Conservation (phyloP, 108 stramenopile genomes). For the Ochromonas danica region DNA sequence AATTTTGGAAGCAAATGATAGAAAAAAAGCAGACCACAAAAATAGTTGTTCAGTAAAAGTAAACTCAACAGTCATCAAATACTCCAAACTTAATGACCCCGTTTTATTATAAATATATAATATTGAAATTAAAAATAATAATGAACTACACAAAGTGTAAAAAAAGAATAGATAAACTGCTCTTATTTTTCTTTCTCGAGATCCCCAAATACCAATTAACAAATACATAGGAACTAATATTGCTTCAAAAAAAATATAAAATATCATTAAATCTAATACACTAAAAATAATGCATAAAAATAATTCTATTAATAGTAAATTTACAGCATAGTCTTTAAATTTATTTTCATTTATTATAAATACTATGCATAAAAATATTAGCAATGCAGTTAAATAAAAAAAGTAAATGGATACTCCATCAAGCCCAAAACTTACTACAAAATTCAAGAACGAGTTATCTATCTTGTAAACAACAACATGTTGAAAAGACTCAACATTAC, state of each 20-base stretch:
- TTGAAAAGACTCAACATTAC: constrained; percentile 19
- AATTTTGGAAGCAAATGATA: constrained; percentile 54
- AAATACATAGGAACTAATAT: constrained; percentile 29
- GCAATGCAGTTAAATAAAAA: constrained; percentile 20
- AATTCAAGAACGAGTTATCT: not conserved
- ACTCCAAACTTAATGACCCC: constrained; percentile 23
- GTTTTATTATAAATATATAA: constrained; percentile 21
- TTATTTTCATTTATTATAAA: not conserved
- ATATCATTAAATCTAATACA: constrained; percentile 23
- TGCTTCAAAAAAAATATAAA: constrained; percentile 32
- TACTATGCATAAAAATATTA: constrained; percentile 7
- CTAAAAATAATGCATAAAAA: constrained; percentile 24
- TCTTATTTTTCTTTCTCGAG: constrained; percentile 22
- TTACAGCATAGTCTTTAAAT: constrained; percentile 11
- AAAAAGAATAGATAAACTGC: constrained; percentile 25
- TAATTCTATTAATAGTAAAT: constrained; percentile 23
- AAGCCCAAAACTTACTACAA: not conserved
- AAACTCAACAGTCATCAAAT: constrained; percentile 23
- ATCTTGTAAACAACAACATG: not conserved
- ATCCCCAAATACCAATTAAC: constrained; percentile 28
- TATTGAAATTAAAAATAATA: constrained; percentile 6
- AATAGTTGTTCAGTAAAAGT: constrained; percentile 27
- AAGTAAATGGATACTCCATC: constrained; percentile 10
- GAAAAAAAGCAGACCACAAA: constrained; percentile 56
- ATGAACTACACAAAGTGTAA: constrained; percentile 25